Base-by-base conservation (phyloP, 2,329 filamentous ascomycete genomes). In the Verticillium klebahnii region DNA sequence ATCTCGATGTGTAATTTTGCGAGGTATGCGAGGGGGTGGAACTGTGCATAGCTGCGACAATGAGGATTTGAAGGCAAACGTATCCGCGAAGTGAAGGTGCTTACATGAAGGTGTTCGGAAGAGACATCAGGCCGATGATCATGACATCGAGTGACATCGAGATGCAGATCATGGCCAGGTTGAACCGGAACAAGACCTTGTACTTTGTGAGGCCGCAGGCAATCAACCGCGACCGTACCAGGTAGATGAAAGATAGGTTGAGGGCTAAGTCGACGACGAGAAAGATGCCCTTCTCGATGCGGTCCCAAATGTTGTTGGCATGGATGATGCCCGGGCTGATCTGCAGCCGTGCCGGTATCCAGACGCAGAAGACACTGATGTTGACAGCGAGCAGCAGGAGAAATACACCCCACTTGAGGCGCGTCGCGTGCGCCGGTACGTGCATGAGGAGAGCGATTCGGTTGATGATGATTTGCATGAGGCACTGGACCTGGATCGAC, bases 1-100 rank as follows among this genome's bases (percentile, higher is more conserved):
- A 84, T 78, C 67, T 84, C 81, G 66, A 84, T 83, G 66, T 84
- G 79, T 50, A 84, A 74, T 60, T 84, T 84, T 55, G 82, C 79
- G 15, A 79, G 75, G 66, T 83, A 84, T 14, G 80, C 80, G 2
- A 83, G 70, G 0, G 81, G 81, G 58, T 83, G 80, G 65, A 84
- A 82, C 19, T 50, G 45, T n/a, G n/a, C 45, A 23, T 50, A 50
- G 45, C 45, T 50, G 45, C 19, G 45, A 25, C 3, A 9, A 5
- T 50, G 23, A 50, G 45, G 4, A 23, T 9, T n/a, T 7, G 45
- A 50, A n/a, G 17, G 39, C 17, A 50, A 25, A 12, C 12, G 1
- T 25, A 23, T 5, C 14, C 12, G 9, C 23, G 19, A 14, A 8
- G 7, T 29, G 34, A 8, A 36, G n/a, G n/a, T 8, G 45, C 69